These are phyloP conservation scores for Mortierella claussenii DNA, from an alignment of 192 early-diverging fungal species.

Conservation along the genomic window DNA sequence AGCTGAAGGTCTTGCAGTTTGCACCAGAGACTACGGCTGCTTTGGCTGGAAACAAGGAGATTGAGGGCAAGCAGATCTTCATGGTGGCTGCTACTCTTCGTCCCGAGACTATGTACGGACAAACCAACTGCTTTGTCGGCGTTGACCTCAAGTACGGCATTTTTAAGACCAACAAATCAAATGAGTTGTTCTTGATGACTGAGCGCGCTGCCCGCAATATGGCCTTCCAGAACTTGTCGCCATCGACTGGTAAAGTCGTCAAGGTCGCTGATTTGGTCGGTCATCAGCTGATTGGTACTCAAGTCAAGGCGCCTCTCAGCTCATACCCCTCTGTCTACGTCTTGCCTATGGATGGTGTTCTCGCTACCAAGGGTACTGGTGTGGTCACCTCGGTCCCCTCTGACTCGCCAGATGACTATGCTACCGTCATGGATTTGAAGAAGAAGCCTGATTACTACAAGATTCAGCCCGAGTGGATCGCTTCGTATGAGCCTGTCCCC, in stretches of 20 bases:
- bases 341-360: constrained; percentile 97
- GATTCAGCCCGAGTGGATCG: constrained; percentile 89
- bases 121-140: constrained; percentile 98
- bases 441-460: constrained; percentile 96
- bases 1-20: constrained; percentile 86
- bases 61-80: constrained; percentile 81
- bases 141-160: constrained; percentile 93
- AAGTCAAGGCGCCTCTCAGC: constrained; percentile 89
- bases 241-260: constrained; percentile 68
- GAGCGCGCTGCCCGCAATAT: constrained; percentile 97
- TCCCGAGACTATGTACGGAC: constrained; percentile 99
- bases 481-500: constrained; percentile 81
- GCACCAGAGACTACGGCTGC: constrained; percentile 56
- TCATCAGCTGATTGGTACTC: constrained; percentile 84
- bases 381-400: constrained; percentile 99
- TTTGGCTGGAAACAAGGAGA: constrained; percentile 51
- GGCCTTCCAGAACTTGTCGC: constrained; percentile 92
- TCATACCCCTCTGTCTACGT: constrained; percentile 85
- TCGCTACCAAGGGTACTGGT: constrained; percentile 96
- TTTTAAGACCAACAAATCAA: constrained; percentile 78
- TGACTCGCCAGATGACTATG: constrained; percentile 97
- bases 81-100: constrained; percentile 95
- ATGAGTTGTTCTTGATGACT: constrained; percentile 87
- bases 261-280: constrained; percentile 85
- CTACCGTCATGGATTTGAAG: constrained; percentile 88